phyloP scores from a whole-genome alignment of 768 basidiomycete genomes.

The Exidia glandulosa region DNA sequence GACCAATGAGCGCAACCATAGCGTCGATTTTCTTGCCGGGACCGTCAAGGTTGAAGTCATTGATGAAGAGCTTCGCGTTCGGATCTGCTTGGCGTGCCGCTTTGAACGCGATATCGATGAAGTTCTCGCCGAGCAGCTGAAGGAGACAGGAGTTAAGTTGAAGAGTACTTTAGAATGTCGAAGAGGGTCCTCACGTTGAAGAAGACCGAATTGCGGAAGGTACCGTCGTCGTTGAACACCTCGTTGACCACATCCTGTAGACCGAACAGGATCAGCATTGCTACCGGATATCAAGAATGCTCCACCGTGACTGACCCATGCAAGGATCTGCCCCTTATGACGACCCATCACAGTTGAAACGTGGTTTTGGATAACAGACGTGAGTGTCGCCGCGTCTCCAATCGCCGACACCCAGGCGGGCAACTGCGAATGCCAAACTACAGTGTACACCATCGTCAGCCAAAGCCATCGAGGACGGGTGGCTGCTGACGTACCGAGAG shows the following conservation, averaged over 20 bases:
- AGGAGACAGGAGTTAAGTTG: background rate
- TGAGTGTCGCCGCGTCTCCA: background rate
- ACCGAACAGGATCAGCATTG: background rate
- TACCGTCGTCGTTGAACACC: constrained; percentile 52
- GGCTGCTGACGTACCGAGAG: background rate
- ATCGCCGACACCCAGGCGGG: constrained; percentile 3
- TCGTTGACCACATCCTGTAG: constrained; percentile 46
- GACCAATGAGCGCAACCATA: constrained; percentile 40
- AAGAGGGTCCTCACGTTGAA: constrained; percentile 25
- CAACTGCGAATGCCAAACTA: background rate
- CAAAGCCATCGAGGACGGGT: background rate
- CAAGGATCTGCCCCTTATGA: constrained; percentile 43
- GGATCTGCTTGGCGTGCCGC: constrained; percentile 47
- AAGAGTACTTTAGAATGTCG: background rate
- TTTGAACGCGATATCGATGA: constrained; percentile 39
- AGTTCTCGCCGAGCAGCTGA: constrained; percentile 28
- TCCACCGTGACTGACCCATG: constrained; percentile 23
- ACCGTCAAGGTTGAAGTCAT: constrained; percentile 27
- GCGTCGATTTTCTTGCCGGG: constrained; percentile 36
- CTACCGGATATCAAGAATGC: background rate
- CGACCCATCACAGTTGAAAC: constrained; percentile 39
- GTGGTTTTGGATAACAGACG: constrained; percentile 20
- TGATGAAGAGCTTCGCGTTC: constrained; percentile 43
- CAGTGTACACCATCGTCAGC: no score
- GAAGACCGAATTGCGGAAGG: constrained; percentile 42